phyloP scores from a whole-genome alignment of 2,329 filamentous ascomycete genomes.

The Pseudovirgaria hyperparasitica region DNA sequence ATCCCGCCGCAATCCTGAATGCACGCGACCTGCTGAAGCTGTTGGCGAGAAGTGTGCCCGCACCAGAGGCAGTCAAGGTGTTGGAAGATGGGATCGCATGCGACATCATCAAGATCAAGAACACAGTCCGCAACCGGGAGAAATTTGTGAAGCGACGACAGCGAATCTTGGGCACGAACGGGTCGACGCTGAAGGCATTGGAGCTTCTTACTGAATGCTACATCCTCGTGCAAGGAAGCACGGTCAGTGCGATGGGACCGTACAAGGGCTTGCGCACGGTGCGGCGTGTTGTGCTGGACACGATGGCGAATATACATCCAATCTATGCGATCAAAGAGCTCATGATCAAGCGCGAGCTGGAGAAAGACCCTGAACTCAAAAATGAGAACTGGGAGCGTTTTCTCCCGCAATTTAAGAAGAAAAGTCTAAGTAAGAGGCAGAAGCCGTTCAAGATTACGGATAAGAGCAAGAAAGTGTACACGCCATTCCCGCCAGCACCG shows the following conservation, averaged over 20 bases:
- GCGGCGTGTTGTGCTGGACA: slow-evolving; percentile 79
- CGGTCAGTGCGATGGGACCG: slow-evolving; percentile 79
- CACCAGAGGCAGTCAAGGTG: slow-evolving; percentile 86
- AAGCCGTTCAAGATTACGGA: slow-evolving; percentile 78
- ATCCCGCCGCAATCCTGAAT: slow-evolving; percentile 86
- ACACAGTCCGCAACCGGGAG: slow-evolving; percentile 83
- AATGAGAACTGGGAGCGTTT: slow-evolving; percentile 93
- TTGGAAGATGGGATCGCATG: slow-evolving; percentile 83
- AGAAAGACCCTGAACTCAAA: slow-evolving; percentile 74
- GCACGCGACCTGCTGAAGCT: slow-evolving; percentile 91
- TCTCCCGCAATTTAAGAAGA: slow-evolving; percentile 93
- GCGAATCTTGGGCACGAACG: slow-evolving; percentile 80
- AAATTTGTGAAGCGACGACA: slow-evolving; percentile 91
- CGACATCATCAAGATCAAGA: slow-evolving; percentile 93
- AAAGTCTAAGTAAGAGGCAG: slow-evolving; percentile 71
- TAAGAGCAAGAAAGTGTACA: slow-evolving; percentile 90
- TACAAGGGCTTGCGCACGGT: slow-evolving; percentile 92
- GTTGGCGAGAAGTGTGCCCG: slow-evolving; percentile 79
- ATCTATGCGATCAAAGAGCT: slow-evolving; percentile 91
- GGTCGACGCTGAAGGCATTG: slow-evolving; percentile 84
- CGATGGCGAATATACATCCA: slow-evolving; percentile 87
- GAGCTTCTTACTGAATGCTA: slow-evolving; percentile 87
- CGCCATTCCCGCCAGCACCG: slow-evolving; percentile 88
- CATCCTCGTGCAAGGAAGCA: slow-evolving; percentile 93
- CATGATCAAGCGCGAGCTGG: slow-evolving; percentile 87